phyloP scores from a whole-genome alignment of 2,329 filamentous ascomycete genomes.

The Cladosporium sp. region DNA sequence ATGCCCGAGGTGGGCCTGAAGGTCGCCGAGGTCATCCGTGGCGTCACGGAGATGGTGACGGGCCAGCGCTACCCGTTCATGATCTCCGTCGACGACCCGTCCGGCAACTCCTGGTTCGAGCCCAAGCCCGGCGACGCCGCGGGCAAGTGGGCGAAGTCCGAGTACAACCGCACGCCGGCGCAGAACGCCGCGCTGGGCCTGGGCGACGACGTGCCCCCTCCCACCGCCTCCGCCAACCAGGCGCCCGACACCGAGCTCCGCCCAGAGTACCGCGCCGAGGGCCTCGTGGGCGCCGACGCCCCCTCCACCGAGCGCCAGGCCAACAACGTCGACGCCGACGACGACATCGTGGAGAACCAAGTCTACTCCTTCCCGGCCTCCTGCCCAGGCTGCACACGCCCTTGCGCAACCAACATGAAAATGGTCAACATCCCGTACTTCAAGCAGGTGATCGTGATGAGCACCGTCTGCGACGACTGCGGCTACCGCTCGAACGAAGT shows the following conservation, averaged over 20 bases:
- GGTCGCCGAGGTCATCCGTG: conserved; percentile 68
- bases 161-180: conserved; percentile 74
- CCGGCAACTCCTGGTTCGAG: conserved; percentile 94
- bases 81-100: conserved; percentile 79
- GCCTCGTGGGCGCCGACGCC: conserved; percentile 32
- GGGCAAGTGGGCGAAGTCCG: conserved; percentile 83
- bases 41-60: conserved; percentile 68
- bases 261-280: conserved; percentile 43
- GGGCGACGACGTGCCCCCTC: conserved; percentile 39
- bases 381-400: conserved; percentile 83
- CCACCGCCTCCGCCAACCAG: conserved; percentile 22
- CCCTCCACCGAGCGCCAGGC: conserved; percentile 12
- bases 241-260: conserved; percentile 53
- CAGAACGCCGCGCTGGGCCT: conserved; percentile 86
- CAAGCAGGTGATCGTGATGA: conserved; percentile 95
- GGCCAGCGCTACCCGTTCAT: conserved; percentile 81
- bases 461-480: conserved; percentile 83
- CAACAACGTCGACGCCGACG: conserved; percentile 42
- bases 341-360: conserved; percentile 86
- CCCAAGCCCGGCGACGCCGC: conserved; percentile 68
- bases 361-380: conserved; percentile 88
- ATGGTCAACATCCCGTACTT: conserved; percentile 98
- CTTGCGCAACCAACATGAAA: conserved; percentile 92
- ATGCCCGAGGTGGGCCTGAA: conserved; percentile 73
- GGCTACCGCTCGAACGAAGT: conserved; percentile 92